Evolutionary conservation across 257 asterid species (phyloP).

Genomic region (Rauvolfia tetraphylla): DNA sequence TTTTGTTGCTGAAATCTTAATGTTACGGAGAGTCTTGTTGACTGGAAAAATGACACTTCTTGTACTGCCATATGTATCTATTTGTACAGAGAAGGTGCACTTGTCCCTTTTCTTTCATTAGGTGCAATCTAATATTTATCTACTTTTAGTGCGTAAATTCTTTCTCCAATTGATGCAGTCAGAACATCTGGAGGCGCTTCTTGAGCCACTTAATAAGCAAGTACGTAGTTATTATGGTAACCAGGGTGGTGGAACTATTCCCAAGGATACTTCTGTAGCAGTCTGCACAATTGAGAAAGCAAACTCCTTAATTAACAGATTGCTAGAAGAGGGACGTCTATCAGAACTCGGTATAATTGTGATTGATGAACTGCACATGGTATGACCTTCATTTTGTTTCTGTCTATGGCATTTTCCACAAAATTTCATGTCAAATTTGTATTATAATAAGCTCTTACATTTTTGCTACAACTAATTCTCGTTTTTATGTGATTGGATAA

Average conservation of each 20-base stretch:
- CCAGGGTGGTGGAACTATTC: constrained; percentile 95
- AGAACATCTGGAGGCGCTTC: constrained; percentile 86
- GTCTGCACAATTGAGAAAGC: constrained; percentile 99
- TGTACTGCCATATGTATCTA: constrained; percentile 93
- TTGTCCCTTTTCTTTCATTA: constrained; percentile 6
- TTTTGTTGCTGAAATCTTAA: constrained; percentile 93
- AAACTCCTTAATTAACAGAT: constrained; percentile 77
- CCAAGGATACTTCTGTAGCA: constrained; percentile 88
- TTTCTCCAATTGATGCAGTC: constrained; percentile 43
- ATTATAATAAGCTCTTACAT: background rate
- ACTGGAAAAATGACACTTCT: constrained; percentile 90
- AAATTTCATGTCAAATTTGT: background rate
- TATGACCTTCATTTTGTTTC: constrained; percentile 33
- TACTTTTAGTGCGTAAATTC: constrained; percentile 18
- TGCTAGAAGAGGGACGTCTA: constrained; percentile 92
- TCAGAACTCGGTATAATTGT: constrained; percentile 95
- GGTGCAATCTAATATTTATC: constrained; percentile 12
- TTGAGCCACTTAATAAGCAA: constrained; percentile 80
- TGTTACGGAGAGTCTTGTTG: constrained; percentile 81
- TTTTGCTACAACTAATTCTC: background rate
- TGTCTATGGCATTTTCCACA: constrained; percentile 5
- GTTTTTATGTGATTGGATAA: constrained; percentile 2
- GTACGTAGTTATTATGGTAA: constrained; percentile 97
- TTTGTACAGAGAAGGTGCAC: constrained; percentile 92
- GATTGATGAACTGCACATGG: constrained; percentile 99